Percentiles rank a stretch among this genome's conserved stretches.
These are phyloP conservation scores for Gaertneriomyces semiglobifer DNA, from an alignment of 192 early-diverging fungal genomes.

Conservation along the genomic window DNA sequence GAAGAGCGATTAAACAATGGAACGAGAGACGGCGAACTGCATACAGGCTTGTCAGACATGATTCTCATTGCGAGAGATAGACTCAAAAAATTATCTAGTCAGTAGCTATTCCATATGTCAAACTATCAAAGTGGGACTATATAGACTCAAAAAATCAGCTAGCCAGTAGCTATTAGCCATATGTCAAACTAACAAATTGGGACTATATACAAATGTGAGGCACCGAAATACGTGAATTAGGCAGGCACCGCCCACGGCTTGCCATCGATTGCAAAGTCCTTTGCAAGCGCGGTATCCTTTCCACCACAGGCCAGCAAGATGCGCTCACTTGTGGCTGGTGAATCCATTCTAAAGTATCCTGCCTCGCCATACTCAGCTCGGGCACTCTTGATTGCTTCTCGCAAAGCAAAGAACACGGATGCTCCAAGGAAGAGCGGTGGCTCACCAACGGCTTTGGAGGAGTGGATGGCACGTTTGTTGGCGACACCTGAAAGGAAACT, in stretches of 20 bases:
- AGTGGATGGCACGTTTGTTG: constrained; percentile 64
- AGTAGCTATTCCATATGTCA: too few relatives aligned
- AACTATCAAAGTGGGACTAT: too few relatives aligned
- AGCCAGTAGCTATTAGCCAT: too few relatives aligned
- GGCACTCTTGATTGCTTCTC: constrained; percentile 73
- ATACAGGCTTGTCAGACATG: constrained; percentile 71
- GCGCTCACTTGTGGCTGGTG: constrained; percentile 74
- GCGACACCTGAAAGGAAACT: constrained; percentile 54
- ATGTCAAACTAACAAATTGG: too few relatives aligned
- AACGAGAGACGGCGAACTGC: constrained; percentile 62
- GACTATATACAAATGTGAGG: too few relatives aligned
- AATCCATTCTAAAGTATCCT: constrained; percentile 59
- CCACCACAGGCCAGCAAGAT: constrained; percentile 73
- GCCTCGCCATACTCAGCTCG: constrained; percentile 34
- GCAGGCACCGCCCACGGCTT: constrained; percentile 23
- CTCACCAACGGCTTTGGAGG: constrained; percentile 82
- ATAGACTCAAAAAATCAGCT: too few relatives aligned
- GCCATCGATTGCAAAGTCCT: constrained; percentile 9
- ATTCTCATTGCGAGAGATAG: constrained; percentile 78
- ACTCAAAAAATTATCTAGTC: constrained; percentile 56
- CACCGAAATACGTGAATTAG: neutral
- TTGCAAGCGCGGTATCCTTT: constrained; percentile 47
- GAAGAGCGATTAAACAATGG: constrained; percentile 64
- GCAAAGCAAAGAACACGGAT: constrained; percentile 73
- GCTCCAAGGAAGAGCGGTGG: constrained; percentile 82